Percentiles rank a stretch among this genome's conserved stretches.
These are phyloP conservation scores for Aspergillus glaucus DNA, from an alignment of 2,329 filamentous ascomycete species.

Conservation along the genomic window DNA sequence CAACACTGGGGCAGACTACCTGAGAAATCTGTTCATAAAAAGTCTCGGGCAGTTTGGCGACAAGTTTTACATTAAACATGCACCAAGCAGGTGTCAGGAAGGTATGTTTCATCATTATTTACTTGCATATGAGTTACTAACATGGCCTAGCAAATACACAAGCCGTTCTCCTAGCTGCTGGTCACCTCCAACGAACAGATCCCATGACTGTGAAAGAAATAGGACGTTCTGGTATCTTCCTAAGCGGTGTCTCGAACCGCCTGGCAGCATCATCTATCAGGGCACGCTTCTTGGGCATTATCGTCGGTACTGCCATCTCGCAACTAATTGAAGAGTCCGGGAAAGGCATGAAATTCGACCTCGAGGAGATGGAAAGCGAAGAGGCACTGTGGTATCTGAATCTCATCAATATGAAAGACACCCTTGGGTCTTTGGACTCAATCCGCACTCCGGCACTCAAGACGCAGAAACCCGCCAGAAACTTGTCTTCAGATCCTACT, in stretches of 20 bases:
- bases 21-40: slow-evolving; percentile 54
- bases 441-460: slow-evolving; percentile 32
- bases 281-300: slow-evolving; percentile 79
- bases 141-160: slow-evolving; percentile 65
- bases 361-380: slow-evolving; percentile 66
- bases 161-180: slow-evolving; percentile 67
- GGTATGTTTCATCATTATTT: slow-evolving; percentile 43
- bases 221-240: slow-evolving; percentile 65
- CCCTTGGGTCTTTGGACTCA: slow-evolving; percentile 51
- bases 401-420: slow-evolving; percentile 59
- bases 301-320: slow-evolving; percentile 69
- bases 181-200: slow-evolving; percentile 63
- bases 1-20: slow-evolving; percentile 44
- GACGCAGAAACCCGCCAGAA: slow-evolving; percentile 3
- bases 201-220: slow-evolving; percentile 62
- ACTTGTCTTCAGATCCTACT: slow-evolving; percentile 4
- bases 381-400: slow-evolving; percentile 71
- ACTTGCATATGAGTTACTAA: slow-evolving; percentile 9
- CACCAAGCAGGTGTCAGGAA: slow-evolving; percentile 81
- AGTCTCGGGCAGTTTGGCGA: slow-evolving; percentile 73
- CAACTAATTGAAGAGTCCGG: slow-evolving; percentile 60
- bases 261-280: slow-evolving; percentile 68
- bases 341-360: slow-evolving; percentile 72
- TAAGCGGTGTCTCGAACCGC: slow-evolving; percentile 77
- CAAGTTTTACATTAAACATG: slow-evolving; percentile 77